These are phyloP conservation scores for Phascolomyces articulosus DNA, from an alignment of 371 early-diverging fungal species.

Conservation along the genomic window DNA sequence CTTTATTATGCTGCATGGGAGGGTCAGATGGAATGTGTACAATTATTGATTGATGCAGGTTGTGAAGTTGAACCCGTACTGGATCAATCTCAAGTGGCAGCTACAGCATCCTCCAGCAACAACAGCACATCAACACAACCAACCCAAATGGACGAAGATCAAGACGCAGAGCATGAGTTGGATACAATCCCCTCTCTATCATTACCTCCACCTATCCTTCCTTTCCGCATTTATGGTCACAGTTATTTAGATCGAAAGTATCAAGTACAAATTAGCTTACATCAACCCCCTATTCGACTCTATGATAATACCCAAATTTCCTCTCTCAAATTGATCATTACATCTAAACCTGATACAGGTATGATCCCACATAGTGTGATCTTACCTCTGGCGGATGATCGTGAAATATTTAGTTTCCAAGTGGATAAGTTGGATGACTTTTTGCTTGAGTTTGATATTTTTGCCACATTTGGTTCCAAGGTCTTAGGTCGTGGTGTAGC, in stretches of 20 bases:
- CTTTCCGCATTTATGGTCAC: conserved; percentile 96
- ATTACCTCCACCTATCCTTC: conserved; percentile 96
- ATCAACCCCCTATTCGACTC: conserved; percentile 60
- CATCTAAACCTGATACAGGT: conserved; percentile 84
- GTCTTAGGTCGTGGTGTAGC: conserved; percentile 90
- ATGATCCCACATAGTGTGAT: conserved; percentile 91
- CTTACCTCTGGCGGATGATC: conserved; percentile 83
- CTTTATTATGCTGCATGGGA: conserved; percentile 95
- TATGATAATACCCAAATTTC: conserved; percentile 73
- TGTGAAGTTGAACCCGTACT: conserved; percentile 42
- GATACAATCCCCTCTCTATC: conserved; percentile 85
- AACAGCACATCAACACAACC: conserved; percentile 13
- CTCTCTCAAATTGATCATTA: conserved; percentile 57
- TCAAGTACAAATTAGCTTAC: conserved; percentile 76
- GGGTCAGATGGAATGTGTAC: conserved; percentile 83
- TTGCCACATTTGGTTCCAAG: conserved; percentile 93
- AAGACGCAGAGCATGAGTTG: conserved; percentile 52
- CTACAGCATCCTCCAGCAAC: no score
- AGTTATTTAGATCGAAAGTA: conserved; percentile 89
- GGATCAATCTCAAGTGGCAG: background rate
- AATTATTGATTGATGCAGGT: conserved; percentile 64
- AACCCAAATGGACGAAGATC: conserved; percentile 12
- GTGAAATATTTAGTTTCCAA: conserved; percentile 82
- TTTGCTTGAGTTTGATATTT: conserved; percentile 88
- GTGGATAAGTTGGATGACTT: conserved; percentile 77